These are phyloP conservation scores for Oryza officinalis DNA, from an alignment of 176 grass and related monocot species.

Conservation along the genomic window DNA sequence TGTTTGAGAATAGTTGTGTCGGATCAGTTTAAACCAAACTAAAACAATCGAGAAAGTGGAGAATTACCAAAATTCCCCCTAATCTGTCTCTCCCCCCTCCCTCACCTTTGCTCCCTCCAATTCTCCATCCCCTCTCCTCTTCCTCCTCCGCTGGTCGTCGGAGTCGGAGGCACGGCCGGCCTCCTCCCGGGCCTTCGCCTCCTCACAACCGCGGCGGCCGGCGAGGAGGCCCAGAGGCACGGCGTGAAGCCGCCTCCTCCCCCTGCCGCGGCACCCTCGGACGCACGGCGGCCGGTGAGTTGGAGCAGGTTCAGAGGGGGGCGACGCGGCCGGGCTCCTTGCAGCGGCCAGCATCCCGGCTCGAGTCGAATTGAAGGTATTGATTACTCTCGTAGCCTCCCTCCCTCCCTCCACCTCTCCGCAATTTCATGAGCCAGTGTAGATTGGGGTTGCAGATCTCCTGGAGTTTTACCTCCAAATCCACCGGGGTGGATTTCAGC, in stretches of 20 bases:
- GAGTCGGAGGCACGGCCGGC: neutral
- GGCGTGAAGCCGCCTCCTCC: neutral
- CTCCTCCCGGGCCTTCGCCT: neutral
- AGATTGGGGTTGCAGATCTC: too few species aligned
- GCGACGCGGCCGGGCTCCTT: neutral
- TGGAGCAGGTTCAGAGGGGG: neutral
- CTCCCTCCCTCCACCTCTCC: neutral
- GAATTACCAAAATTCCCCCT: neutral
- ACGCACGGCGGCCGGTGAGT: neutral
- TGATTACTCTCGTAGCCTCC: neutral
- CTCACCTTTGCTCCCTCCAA: neutral
- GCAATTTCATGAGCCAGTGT: neutral
- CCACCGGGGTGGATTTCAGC: too few species aligned
- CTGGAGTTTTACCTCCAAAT: too few species aligned
- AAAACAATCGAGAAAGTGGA: neutral
- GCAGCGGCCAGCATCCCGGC: neutral
- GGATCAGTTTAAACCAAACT: too few species aligned
- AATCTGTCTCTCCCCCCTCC: neutral
- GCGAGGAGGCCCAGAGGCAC: neutral
- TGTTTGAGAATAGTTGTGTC: too few species aligned
- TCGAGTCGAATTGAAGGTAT: neutral
- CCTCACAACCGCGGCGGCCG: neutral
- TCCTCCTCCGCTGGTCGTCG: neutral
- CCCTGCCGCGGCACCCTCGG: too few species aligned
- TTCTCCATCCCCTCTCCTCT: neutral